Evolutionary conservation across 2,329 filamentous ascomycete genomes (phyloP), one percentile per base, ranked within the genome.

Genomic region (Fusarium brevicatenulatum): DNA sequence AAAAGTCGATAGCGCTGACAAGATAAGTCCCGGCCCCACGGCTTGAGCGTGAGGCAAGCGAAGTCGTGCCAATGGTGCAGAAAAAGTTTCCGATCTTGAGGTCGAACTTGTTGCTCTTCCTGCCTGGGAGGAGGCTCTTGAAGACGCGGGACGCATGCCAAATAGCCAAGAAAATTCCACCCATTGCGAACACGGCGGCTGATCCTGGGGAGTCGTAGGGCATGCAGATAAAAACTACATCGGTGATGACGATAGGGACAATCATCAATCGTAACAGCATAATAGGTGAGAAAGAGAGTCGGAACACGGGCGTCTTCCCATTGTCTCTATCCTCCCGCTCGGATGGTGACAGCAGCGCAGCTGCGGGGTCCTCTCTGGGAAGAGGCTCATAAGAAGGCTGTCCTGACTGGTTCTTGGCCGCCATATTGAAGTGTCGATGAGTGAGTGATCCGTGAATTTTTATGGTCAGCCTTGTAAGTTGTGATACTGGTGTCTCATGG

Each of bases 61-160:
- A 55, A 15, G 60, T 59, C 39, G 58, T 70, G 11, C 71, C 76
- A 23, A 66, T 67, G 18, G 66, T 70, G 28, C 71, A 77, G 16
- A 72, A 67, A 12, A 76, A 76, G 44, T 54, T 65, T 10, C 75
- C 76, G n/a, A 78, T 49, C n/a, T 58, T 70, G 36, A 78, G 46
- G 36, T 78, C 73, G 50, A 78, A 73, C 37, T 71, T 71, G 55
- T 66, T 49, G n/a, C 28, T 46, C 36, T 47, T 66, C n/a, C 54
- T 69, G 18, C 56, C 40, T 15, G 64, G 57, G 30, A 73, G 44
- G 23, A 71, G 42, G 54, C 60, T 44, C 16, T 46, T 62, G 37
- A 66, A 21, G 40, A 73, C 34, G 23, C 65, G 66, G 32, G 42
- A 60, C 32, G 40, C 44, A 60, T 65, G 68, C 71, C 73, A 74